phyloP scores from a whole-genome alignment of 2,329 filamentous ascomycete species.

The Cladophialophora bantiana region DNA sequence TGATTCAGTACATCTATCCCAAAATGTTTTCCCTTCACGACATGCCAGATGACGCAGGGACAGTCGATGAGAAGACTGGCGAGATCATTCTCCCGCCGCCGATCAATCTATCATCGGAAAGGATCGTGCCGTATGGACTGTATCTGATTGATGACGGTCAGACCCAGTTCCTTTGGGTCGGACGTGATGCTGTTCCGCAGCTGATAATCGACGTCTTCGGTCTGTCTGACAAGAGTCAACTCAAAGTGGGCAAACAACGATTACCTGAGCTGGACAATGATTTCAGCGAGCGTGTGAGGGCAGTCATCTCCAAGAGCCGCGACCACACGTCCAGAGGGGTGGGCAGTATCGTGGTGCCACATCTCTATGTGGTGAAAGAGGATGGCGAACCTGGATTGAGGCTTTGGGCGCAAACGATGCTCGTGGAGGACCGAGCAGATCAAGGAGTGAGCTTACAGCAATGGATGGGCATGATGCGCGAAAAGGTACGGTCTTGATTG shows the following conservation, averaged over 20 bases:
- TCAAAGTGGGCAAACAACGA: slow-evolving; percentile 89
- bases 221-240: slow-evolving; percentile 77
- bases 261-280: slow-evolving; percentile 91
- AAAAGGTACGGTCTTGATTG: slow-evolving; percentile 74
- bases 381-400: slow-evolving; percentile 95
- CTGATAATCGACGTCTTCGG: slow-evolving; percentile 91
- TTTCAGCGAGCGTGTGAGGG: slow-evolving; percentile 92
- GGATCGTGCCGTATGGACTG: slow-evolving; percentile 85
- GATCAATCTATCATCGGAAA: slow-evolving; percentile 85
- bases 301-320: slow-evolving; percentile 88
- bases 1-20: slow-evolving; percentile 59
- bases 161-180: slow-evolving; percentile 97
- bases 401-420: slow-evolving; percentile 93
- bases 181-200: slow-evolving; percentile 88
- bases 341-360: slow-evolving; percentile 89
- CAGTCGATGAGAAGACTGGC: slow-evolving; percentile 83
- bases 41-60: slow-evolving; percentile 92
- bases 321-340: slow-evolving; percentile 87
- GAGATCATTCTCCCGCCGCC: slow-evolving; percentile 87
- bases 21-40: slow-evolving; percentile 81
- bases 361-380: slow-evolving; percentile 91
- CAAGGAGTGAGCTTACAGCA: slow-evolving; percentile 91
- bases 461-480: slow-evolving; percentile 88
- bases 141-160: slow-evolving; percentile 98
- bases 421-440: slow-evolving; percentile 94